phyloP scores from a whole-genome alignment of 2,329 filamentous ascomycete genomes.

The Aspergillus unguis region DNA sequence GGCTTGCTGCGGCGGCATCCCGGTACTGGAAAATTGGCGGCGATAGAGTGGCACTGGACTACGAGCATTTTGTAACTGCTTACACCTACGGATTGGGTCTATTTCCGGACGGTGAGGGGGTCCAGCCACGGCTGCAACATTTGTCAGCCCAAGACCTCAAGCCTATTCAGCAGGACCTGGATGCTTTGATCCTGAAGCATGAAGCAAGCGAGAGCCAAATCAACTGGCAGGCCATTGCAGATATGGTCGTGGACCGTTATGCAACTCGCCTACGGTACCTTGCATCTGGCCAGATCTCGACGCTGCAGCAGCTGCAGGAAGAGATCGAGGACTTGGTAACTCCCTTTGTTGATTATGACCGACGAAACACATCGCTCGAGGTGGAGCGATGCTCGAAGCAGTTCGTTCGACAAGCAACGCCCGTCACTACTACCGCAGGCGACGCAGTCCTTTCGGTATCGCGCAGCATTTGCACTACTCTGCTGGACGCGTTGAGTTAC shows the following conservation, averaged over 20 bases:
- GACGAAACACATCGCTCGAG: slow-evolving; percentile 27
- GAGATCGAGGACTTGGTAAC: slow-evolving; percentile 30
- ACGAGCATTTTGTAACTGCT: slow-evolving; percentile 49
- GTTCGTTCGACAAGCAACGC: slow-evolving; percentile 27
- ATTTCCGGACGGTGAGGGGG: slow-evolving; percentile 32
- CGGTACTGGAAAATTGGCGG: slow-evolving; percentile 35
- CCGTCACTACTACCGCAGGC: slow-evolving; percentile 21
- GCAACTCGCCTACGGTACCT: slow-evolving; percentile 50
- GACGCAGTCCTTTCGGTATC: slow-evolving; percentile 30
- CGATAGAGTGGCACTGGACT: slow-evolving; percentile 45
- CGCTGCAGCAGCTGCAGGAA: slow-evolving; percentile 22
- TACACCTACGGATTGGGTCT: slow-evolving; percentile 45
- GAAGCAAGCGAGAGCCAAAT: slow-evolving; percentile 30
- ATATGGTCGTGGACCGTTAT: slow-evolving; percentile 64
- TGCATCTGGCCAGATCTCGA: slow-evolving; percentile 25
- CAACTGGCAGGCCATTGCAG: slow-evolving; percentile 66
- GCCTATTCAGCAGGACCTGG: slow-evolving; percentile 45
- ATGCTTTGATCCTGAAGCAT: slow-evolving; percentile 37
- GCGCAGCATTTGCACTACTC: slow-evolving; percentile 30
- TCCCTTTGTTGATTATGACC: slow-evolving; percentile 36
- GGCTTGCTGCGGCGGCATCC: slow-evolving; percentile 26
- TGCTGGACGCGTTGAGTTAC: slow-evolving; percentile 24
- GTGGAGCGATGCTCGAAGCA: slow-evolving; percentile 34
- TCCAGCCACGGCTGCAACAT: slow-evolving; percentile 40
- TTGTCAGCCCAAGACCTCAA: slow-evolving; percentile 31